Percentiles rank a stretch among this genome's conserved stretches.
Evolutionary conservation across 164 flowering plant genomes (phyloP).

Genomic region (Tinospora cordifolia): DNA sequence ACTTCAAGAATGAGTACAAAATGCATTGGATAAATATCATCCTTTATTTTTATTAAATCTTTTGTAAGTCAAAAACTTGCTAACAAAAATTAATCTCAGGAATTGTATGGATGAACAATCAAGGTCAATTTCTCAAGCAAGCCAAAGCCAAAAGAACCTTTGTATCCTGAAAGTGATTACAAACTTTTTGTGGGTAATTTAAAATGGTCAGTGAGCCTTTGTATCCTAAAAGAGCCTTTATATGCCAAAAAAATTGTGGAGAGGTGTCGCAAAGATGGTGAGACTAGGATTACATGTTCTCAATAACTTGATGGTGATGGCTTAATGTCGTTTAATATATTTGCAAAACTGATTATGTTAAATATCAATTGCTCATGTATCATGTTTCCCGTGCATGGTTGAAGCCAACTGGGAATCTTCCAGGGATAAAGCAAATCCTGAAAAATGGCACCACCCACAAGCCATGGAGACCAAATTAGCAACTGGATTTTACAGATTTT

Average conservation of each 20-base stretch:
- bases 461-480: too few relatives aligned
- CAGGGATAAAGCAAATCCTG: too few relatives aligned
- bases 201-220: slow-evolving; percentile 71
- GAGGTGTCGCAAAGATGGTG: slow-evolving; percentile 71
- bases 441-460: too few relatives aligned
- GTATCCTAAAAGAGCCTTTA: too few relatives aligned
- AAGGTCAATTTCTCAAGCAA: slow-evolving; percentile 82
- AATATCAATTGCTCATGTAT: slow-evolving; percentile 7
- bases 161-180: slow-evolving; percentile 83
- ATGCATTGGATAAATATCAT: too few relatives aligned
- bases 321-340: neutral
- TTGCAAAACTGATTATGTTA: neutral
- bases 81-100: slow-evolving; percentile 30
- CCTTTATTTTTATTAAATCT: neutral
- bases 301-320: neutral
- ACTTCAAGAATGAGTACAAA: too few relatives aligned
- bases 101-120: slow-evolving; percentile 63
- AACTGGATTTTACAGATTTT: too few relatives aligned
- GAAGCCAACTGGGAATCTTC: too few relatives aligned
- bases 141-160: slow-evolving; percentile 64
- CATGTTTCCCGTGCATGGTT: too few relatives aligned
- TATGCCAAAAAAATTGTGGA: slow-evolving; percentile 53
- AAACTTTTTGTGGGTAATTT: slow-evolving; percentile 87
- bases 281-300: slow-evolving; percentile 9
- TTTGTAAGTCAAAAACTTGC: neutral